phyloP scores from a whole-genome alignment of 257 asterid species.

The Eucommia ulmoides region DNA sequence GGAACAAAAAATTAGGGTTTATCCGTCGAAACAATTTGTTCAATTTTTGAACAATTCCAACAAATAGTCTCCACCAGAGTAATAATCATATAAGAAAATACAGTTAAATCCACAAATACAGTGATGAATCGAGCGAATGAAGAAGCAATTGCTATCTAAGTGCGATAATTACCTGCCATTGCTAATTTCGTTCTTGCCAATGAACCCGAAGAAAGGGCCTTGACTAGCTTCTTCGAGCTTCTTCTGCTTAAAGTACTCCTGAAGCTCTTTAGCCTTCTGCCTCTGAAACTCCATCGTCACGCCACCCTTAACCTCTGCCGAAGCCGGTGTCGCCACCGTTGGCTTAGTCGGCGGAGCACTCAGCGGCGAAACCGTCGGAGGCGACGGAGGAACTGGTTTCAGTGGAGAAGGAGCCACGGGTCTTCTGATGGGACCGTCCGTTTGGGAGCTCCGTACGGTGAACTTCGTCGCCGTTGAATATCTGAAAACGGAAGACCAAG shows the following conservation, averaged over 20 bases:
- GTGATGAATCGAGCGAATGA: no score
- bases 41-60: no score
- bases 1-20: no score
- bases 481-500: constrained; percentile 36
- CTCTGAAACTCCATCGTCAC: constrained; percentile 88
- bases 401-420: constrained; percentile 76
- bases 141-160: background rate
- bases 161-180: constrained; percentile 64
- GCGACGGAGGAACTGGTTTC: constrained; percentile 63
- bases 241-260: constrained; percentile 86
- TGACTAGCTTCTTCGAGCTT: constrained; percentile 72
- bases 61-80: no score
- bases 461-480: constrained; percentile 16
- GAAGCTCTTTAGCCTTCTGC: constrained; percentile 91
- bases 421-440: constrained; percentile 84
- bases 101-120: no score
- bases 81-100: no score
- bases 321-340: constrained; percentile 23
- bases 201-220: constrained; percentile 92
- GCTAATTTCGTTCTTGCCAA: constrained; percentile 77
- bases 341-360: constrained; percentile 23
- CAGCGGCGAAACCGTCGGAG: constrained; percentile 22
- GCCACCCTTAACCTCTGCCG: constrained; percentile 32
- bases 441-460: constrained; percentile 55
- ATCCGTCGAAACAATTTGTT: no score